Evolutionary conservation across 805 yeast genomes (phyloP), one percentile per base, ranked within the genome.

Genomic region (Candida multigemmis): DNA sequence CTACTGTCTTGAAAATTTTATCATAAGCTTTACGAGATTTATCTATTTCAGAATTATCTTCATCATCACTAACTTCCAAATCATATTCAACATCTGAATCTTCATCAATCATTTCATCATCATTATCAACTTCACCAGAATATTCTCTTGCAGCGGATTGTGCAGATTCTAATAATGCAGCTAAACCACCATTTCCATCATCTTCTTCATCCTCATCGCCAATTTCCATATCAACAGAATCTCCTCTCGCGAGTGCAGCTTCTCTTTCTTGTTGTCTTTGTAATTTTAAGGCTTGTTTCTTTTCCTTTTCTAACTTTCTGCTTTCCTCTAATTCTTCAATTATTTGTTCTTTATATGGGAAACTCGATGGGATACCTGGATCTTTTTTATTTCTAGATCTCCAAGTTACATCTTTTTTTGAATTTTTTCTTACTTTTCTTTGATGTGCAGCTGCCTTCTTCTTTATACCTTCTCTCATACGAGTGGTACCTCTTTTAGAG

Each of bases 351-450:
- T 89, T 91, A 63, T 86, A 91, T 18, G 98, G 98, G 69, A 86
- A 91, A 43, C 78, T 76, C 27, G 94, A 65, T 31, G 98, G 98
- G 42, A 91, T 89, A 38, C 97, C 97, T 7, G 89, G 87, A 52
- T 87, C 96, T 57, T 84, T 89, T 45, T 73, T 74, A 31, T 60
- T 57, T 46, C 77, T 75, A 11, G 95, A 82, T 51, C 73, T 85
- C 98, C 98, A 91, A 10, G 97, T 91, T 4, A 74, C 74, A 53
- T 89, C 96, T 49, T 74, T 86, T 68, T 91, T 91, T 12, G 94
- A 71, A 14, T 52, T 39, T 60, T 91, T 91, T 43, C 68, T 71
- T 51, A 82, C 80, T 50, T 91, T 91, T 56, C 93, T 76, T 38
- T 79, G 71, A 43, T 87, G 89, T 6, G 97, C 96, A 22, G 89